These are phyloP conservation scores for Nymphaea colorata DNA, from an alignment of 164 flowering plant species.

Conservation along the genomic window DNA sequence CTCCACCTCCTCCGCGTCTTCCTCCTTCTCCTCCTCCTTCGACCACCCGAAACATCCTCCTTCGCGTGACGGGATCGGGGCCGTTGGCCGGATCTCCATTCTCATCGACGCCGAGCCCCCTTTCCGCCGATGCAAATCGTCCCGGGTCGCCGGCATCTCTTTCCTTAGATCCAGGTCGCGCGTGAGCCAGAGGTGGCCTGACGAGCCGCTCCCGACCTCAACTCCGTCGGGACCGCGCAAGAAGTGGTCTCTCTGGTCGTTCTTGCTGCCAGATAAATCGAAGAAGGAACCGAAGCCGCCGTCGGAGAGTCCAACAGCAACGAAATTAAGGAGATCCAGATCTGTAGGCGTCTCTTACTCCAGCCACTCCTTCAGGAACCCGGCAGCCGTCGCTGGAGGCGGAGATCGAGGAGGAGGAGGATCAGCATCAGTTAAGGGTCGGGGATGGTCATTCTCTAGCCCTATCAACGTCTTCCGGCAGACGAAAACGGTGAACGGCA, in stretches of 20 bases:
- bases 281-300: conserved; percentile 13
- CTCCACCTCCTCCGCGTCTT: conserved; percentile 5
- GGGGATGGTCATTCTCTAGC: conserved; percentile 70
- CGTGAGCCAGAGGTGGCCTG: neutral
- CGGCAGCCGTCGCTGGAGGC: neutral
- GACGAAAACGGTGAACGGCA: conserved; percentile 33
- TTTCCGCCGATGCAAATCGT: conserved; percentile 23
- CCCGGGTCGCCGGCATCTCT: conserved; percentile 17
- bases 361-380: neutral
- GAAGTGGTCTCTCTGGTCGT: conserved; percentile 32
- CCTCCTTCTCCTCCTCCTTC: conserved; percentile 2
- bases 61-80: conserved; percentile 8
- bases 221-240: neutral
- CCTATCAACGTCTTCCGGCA: conserved; percentile 74
- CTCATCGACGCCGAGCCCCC: conserved; percentile 20
- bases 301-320: conserved; percentile 23
- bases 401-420: neutral
- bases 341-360: conserved; percentile 36
- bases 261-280: conserved; percentile 21
- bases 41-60: neutral
- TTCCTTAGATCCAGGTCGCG: conserved; percentile 34
- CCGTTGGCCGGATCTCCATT: conserved; percentile 14
- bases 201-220: neutral
- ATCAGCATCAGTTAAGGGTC: conserved; percentile 8
- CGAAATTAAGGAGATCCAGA: conserved; percentile 30